Percentiles rank a stretch among this genome's conserved stretches.
These are phyloP conservation scores for Zea luxurians DNA, from an alignment of 176 grass and related monocot genomes.

Conservation along the genomic window DNA sequence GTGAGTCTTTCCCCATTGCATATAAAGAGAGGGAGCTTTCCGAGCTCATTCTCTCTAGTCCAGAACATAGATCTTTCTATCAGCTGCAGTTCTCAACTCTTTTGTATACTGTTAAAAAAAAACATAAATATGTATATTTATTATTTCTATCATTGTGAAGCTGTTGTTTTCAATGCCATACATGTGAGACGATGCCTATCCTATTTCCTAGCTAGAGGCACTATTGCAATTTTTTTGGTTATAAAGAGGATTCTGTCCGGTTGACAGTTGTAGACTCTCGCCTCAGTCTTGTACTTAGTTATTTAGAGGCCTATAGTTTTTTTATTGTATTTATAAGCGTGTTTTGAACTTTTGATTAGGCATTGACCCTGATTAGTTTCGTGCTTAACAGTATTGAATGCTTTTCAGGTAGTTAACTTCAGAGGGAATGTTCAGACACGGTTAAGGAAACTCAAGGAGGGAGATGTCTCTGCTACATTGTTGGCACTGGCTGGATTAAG, in stretches of 20 bases:
- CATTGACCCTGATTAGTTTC: constrained; percentile 26
- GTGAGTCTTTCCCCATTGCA: background rate
- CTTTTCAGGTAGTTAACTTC: constrained; percentile 92
- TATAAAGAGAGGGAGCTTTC: background rate
- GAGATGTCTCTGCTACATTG: constrained; percentile 82
- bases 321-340: constrained; percentile 4
- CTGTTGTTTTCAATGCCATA: background rate
- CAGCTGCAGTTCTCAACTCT: background rate
- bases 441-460: constrained; percentile 80
- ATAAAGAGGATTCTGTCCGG: background rate
- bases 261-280: background rate
- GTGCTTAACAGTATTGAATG: constrained; percentile 10
- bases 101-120: background rate
- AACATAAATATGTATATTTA: background rate
- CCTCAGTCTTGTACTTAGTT: background rate
- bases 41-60: constrained; percentile 1
- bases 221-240: background rate
- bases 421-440: constrained; percentile 99
- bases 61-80: background rate
- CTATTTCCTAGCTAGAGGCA: too few species aligned
- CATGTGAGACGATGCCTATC: background rate
- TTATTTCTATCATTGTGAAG: constrained; percentile 16
- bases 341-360: background rate
- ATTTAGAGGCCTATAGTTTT: background rate
- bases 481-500: constrained; percentile 93